phyloP scores from a whole-genome alignment of 352 stramenopile species.

The Halophytophthora polymorphica region DNA sequence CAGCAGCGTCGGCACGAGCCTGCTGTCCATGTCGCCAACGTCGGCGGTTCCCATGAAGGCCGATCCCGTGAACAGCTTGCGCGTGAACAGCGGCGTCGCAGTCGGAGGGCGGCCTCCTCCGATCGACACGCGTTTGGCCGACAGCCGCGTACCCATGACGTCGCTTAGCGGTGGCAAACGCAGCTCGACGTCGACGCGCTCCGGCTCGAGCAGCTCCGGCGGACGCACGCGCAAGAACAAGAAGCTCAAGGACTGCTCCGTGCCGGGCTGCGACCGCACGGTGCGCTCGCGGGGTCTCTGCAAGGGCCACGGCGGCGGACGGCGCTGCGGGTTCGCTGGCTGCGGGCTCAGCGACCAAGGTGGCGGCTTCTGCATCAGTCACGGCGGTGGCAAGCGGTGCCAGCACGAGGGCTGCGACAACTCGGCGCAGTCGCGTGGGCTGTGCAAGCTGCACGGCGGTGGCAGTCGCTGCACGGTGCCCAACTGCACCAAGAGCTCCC shows the following conservation, averaged over 20 bases:
- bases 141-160: slow-evolving; percentile 18
- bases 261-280: slow-evolving; percentile 66
- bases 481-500: slow-evolving; percentile 85
- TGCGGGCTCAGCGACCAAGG: slow-evolving; percentile 78
- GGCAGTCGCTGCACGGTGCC: slow-evolving; percentile 74
- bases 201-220: slow-evolving; percentile 34
- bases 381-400: slow-evolving; percentile 82
- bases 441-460: slow-evolving; percentile 81
- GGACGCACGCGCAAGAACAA: slow-evolving; percentile 62
- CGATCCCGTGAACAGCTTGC: slow-evolving; percentile 18
- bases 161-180: slow-evolving; percentile 32
- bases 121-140: slow-evolving; percentile 43
- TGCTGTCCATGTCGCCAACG: slow-evolving; percentile 26
- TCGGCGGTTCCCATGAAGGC: slow-evolving; percentile 20
- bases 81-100: slow-evolving; percentile 12
- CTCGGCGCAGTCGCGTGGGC: slow-evolving; percentile 72
- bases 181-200: slow-evolving; percentile 33
- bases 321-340: slow-evolving; percentile 62
- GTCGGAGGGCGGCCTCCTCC: slow-evolving; percentile 36
- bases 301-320: slow-evolving; percentile 75
- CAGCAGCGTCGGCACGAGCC: slow-evolving; percentile 17
- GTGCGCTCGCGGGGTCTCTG: slow-evolving; percentile 77
- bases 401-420: slow-evolving; percentile 74
- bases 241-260: slow-evolving; percentile 83
- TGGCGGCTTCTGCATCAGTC: slow-evolving; percentile 79